Base-by-base conservation (phyloP, 208 protist genomes). In the Porcisia deanei region DNA sequence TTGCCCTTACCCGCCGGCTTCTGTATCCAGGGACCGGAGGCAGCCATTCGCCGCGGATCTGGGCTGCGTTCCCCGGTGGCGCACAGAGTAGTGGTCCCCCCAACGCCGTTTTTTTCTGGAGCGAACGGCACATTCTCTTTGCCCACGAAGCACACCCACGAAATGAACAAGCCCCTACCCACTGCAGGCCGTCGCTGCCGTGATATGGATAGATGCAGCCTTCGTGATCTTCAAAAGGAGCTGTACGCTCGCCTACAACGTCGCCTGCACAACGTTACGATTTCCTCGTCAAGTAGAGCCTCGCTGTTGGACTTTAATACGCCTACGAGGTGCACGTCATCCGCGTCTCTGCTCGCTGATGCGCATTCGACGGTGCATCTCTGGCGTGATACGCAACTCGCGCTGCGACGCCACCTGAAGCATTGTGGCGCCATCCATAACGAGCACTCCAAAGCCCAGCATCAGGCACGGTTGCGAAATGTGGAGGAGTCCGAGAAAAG, bases 211-310 rank as follows among this genome's bases (percentile, higher is more conserved):
- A 54, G 34, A 3, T 53, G 22, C n/a, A 71, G 49, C 52, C 76
- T 80, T 34, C 76, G 76, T 14, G 76, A 80, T 25, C 25, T 80
- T 4, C 70, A 80, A 53, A 30, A 75, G 2, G 52, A 3, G 0
- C 63, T 80, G 3, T 41, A 54, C 49, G 9, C 55, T 37, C 54
- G 54, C 3, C 60, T 80, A 1, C 61, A 75, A 45, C 34, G 37
- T 22, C 70, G 37, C 12, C 59, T 73, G 75, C 58, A 71, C 73
- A 30, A 54, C 34, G 53, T 34, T 9, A 66, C 20, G 1, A 10
- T 10, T 30, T 52, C 65, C 9, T 7, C 52, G 1, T 43, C 20
- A 34, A 37, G 16, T 22, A 43, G 67, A 5, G 12, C 45, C 25
- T 69, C 64, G 12, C 45, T 43, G 14, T 34, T 37, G 43, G n/a